Percentiles rank a stretch among this genome's conserved stretches.
Evolutionary conservation across 805 yeast genomes (phyloP).

Genomic region (Hanseniaspora thailandica): DNA sequence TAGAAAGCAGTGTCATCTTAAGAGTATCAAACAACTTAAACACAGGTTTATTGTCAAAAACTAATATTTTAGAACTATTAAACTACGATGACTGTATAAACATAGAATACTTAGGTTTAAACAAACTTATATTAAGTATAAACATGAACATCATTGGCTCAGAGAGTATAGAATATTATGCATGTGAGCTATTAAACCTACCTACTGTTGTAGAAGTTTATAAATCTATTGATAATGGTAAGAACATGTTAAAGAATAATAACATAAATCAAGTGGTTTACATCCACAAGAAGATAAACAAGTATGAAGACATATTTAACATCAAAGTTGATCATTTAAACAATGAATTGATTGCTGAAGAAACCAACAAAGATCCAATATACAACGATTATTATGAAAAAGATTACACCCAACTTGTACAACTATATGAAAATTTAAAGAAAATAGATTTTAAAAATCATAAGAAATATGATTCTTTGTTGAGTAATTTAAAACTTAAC

Average conservation of each 20-base stretch:
- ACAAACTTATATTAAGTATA: conserved; percentile 1
- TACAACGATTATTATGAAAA: conserved; percentile 25
- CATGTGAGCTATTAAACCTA: conserved; percentile 75
- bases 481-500: not conserved
- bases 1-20: conserved; percentile 75
- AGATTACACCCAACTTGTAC: conserved; percentile 20
- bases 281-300: conserved; percentile 46
- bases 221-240: conserved; percentile 70
- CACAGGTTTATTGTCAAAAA: conserved; percentile 35
- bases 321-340: conserved; percentile 32
- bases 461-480: not conserved
- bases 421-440: conserved; percentile 17
- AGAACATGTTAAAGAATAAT: conserved; percentile 74
- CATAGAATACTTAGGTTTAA: conserved; percentile 6
- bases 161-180: conserved; percentile 22
- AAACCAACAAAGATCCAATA: not conserved
- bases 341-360: conserved; percentile 28
- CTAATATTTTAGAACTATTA: conserved; percentile 4
- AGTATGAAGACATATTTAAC: conserved; percentile 38
- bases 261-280: conserved; percentile 79
- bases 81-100: conserved; percentile 9
- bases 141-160: conserved; percentile 2
- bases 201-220: conserved; percentile 82
- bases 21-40: conserved; percentile 49
- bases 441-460: conserved; percentile 6